Evolutionary conservation across 139 green algal species (phyloP).

Genomic region (Microglena sp.): DNA sequence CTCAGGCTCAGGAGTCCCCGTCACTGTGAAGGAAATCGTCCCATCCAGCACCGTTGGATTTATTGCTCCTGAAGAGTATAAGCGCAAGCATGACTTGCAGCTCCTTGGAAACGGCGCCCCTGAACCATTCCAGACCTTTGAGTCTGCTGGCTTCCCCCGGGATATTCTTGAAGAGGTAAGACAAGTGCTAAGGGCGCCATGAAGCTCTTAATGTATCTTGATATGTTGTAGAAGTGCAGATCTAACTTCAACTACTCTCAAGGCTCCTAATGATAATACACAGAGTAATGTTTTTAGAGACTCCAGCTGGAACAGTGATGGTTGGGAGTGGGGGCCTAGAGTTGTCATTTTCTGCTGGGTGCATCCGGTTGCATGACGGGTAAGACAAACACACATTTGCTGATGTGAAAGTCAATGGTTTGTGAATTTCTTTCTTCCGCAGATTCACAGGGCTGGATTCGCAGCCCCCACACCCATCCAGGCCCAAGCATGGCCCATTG

Average conservation of each 20-base stretch:
- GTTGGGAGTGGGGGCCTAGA: too few species aligned
- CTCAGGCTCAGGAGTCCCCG: background rate
- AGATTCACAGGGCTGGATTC: slow-evolving; percentile 68
- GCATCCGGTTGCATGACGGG: too few species aligned
- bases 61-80: slow-evolving; percentile 35
- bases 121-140: slow-evolving; percentile 64
- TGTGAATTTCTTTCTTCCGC: too few species aligned
- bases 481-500: slow-evolving; percentile 74
- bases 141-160: slow-evolving; percentile 51
- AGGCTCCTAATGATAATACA: too few species aligned
- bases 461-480: slow-evolving; percentile 75
- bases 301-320: too few species aligned
- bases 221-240: too few species aligned
- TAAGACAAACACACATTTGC: too few species aligned
- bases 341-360: too few species aligned
- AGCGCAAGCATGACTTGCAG: slow-evolving; percentile 41
- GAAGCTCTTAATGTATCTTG: too few species aligned
- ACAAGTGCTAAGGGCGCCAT: background rate
- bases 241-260: too few species aligned
- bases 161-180: slow-evolving; percentile 70
- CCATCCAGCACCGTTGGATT: slow-evolving; percentile 21
- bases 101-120: slow-evolving; percentile 46
- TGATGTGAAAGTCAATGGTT: too few species aligned
- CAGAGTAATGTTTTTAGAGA: too few species aligned
- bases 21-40: background rate